Evolutionary conservation across 192 early-diverging fungal genomes (phyloP), one percentile per base, ranked within the genome.

Genomic region (Coemansia sp.): DNA sequence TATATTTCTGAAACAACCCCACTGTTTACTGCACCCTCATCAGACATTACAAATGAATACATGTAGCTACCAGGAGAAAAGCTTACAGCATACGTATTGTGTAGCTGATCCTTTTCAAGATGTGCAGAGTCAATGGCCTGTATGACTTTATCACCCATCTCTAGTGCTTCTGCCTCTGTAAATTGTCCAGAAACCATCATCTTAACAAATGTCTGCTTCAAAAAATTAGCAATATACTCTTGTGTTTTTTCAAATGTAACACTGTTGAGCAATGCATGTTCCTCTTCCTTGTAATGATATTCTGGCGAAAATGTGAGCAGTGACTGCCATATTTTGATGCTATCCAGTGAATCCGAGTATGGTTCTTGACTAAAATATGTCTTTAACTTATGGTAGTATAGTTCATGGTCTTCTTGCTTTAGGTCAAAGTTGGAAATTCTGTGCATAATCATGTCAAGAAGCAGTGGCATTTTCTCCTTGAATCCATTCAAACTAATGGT

Each of bases 181-280:
- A 91, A 77, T 70, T 98, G 94, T 58, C 96, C 96, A 59, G 89
- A 86, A 7, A 93, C 86, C 6, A 94, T 77, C 16, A 88, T 86
- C 69, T 94, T 94, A 1, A 91, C 70, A 73, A 83, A 85, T 48
- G 93, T 66, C 16, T 87, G 73, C 3, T 75, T 73, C 26, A 95
- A 65, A 19, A 96, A 53, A 23, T 76, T 76, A 16, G 89, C 92
- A 48, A 87, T 87, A 65, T 94, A 94, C 12, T 65, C 66, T 65
- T 89, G 81, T 12, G 96, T 83, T 57, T 90, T 88, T 18, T 87
- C 84, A 6, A 87, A 62, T 10, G 86, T 91, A 8, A 89, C 89
- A 69, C 92, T 92, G 58, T 86, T 86, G 69, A 92, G 47, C n/a
- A 48, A 5, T n/a, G 11, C 47, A 48, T 48, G n/a, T 48, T 48